phyloP scores from a whole-genome alignment of 2,329 filamentous ascomycete genomes.

The Claviceps africana region DNA sequence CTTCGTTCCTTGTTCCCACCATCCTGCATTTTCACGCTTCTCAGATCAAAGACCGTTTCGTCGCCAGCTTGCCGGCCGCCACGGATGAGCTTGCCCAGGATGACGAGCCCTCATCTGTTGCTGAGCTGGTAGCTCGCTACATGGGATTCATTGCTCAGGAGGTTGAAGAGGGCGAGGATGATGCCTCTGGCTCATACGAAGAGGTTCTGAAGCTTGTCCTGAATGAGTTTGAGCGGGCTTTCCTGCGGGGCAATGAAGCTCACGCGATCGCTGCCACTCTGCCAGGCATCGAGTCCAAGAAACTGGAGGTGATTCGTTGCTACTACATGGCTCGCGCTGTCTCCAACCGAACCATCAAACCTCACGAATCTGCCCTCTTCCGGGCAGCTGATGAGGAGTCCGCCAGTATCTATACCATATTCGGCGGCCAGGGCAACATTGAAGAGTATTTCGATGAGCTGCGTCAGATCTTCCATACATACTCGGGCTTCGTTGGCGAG shows the following conservation, averaged over 20 bases:
- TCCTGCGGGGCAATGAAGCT: conserved; percentile 89
- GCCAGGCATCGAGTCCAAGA: conserved; percentile 86
- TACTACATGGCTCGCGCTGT: conserved; percentile 86
- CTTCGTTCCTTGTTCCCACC: conserved; percentile 89
- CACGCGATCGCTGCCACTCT: conserved; percentile 77
- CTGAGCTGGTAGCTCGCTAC: conserved; percentile 86
- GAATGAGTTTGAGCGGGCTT: conserved; percentile 92
- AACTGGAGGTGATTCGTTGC: conserved; percentile 73
- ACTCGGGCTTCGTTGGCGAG: conserved; percentile 79
- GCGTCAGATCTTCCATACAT: conserved; percentile 78
- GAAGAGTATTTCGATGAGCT: conserved; percentile 99
- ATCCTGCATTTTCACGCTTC: conserved; percentile 91
- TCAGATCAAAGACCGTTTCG: conserved; percentile 84
- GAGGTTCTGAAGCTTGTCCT: conserved; percentile 85
- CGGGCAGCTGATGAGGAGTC: conserved; percentile 73
- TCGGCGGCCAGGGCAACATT: conserved; percentile 95
- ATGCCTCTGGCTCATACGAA: conserved; percentile 73
- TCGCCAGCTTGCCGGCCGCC: conserved; percentile 68
- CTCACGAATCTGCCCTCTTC: conserved; percentile 85
- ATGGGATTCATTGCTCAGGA: conserved; percentile 80
- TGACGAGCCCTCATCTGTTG: conserved; percentile 92
- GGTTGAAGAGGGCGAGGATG: conserved; percentile 86
- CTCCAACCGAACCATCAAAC: conserved; percentile 71
- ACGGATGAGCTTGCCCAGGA: conserved; percentile 97
- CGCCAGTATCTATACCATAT: conserved; percentile 82